These are phyloP conservation scores for Murraya paniculata DNA, from an alignment of 345 rosid species.

Conservation along the genomic window DNA sequence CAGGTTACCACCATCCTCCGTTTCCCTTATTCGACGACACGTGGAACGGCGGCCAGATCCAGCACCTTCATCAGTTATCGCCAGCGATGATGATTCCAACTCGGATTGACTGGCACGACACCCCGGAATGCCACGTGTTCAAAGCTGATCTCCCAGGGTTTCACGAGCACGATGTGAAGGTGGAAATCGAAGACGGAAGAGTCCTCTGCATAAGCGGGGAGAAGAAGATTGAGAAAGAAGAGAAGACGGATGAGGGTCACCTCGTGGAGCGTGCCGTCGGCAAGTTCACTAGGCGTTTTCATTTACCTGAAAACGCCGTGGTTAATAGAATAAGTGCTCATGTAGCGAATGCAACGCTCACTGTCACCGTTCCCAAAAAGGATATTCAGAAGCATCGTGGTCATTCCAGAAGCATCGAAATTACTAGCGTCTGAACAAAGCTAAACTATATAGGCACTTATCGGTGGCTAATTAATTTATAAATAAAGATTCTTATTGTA, in stretches of 20 bases:
- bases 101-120: slow-evolving; percentile 35
- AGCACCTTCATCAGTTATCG: background rate
- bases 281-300: slow-evolving; percentile 23
- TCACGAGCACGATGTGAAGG: slow-evolving; percentile 35
- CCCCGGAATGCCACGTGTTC: slow-evolving; percentile 28
- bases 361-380: slow-evolving; percentile 32
- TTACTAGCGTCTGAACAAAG: slow-evolving; percentile 5
- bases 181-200: slow-evolving; percentile 32
- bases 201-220: slow-evolving; percentile 33
- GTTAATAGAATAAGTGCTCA: slow-evolving; percentile 10
- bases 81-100: background rate
- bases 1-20: background rate
- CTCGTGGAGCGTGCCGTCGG: slow-evolving; percentile 28
- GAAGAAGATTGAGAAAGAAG: slow-evolving; percentile 28
- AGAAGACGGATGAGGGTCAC: slow-evolving; percentile 17
- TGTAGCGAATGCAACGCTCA: slow-evolving; percentile 36
- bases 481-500: background rate
- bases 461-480: background rate
- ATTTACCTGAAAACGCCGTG: slow-evolving; percentile 32
- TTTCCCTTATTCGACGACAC: slow-evolving; percentile 1
- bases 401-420: background rate
- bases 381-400: background rate
- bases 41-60: slow-evolving; percentile 1
- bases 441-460: background rate
- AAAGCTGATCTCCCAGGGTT: slow-evolving; percentile 31